Evolutionary conservation across 192 early-diverging fungal genomes (phyloP).

Genomic region (Coemansia sp.): DNA sequence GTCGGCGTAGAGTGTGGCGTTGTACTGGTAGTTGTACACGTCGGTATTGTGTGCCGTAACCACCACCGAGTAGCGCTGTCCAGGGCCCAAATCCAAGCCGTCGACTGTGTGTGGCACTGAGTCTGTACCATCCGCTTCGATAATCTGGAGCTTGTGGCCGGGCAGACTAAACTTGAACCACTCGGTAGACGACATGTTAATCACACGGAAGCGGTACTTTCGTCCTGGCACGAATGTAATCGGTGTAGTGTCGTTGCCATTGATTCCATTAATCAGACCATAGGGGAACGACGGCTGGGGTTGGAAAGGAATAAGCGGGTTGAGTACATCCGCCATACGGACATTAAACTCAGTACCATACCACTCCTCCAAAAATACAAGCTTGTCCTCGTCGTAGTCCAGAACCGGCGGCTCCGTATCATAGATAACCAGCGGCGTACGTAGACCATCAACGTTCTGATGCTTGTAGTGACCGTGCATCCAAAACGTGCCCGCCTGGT

Average conservation of each 20-base stretch:
- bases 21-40: conserved; percentile 10
- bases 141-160: conserved; percentile 69
- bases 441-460: conserved; percentile 78
- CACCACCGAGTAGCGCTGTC: conserved; percentile 56
- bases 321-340: conserved; percentile 37
- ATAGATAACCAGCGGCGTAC: conserved; percentile 65
- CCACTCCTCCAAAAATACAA: no score
- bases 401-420: conserved; percentile 45
- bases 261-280: conserved; percentile 48
- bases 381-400: conserved; percentile 55
- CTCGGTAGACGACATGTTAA: conserved; percentile 71
- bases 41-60: no score
- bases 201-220: conserved; percentile 73
- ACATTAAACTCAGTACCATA: conserved; percentile 55
- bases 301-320: conserved; percentile 55
- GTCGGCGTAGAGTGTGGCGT: conserved; percentile 63
- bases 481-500: conserved; percentile 76
- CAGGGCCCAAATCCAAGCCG: conserved; percentile 59
- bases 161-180: conserved; percentile 73
- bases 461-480: conserved; percentile 63
- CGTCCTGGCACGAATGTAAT: conserved; percentile 62
- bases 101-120: conserved; percentile 52
- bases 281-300: conserved; percentile 60
- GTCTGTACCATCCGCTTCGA: conserved; percentile 73
- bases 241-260: conserved; percentile 28